Conservation (phyloP, 495 filamentous ascomycete genomes). For the Symbiotaphrina buchneri region DNA sequence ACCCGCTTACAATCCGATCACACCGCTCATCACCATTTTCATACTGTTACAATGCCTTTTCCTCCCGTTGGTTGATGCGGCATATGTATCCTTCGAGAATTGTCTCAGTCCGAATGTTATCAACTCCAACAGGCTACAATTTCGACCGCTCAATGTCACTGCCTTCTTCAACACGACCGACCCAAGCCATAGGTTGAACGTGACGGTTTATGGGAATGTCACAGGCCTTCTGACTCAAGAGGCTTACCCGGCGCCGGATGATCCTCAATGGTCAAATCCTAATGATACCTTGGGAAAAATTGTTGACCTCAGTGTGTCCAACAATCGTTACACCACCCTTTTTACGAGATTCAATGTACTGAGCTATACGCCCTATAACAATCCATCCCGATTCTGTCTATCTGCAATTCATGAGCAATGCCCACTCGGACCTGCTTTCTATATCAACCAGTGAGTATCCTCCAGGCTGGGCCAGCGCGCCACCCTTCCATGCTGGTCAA, state of each 20-base stretch:
- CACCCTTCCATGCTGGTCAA: conserved; percentile 2
- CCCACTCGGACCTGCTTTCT: conserved; percentile 54
- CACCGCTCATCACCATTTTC: neutral
- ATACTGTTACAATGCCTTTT: too few relatives aligned
- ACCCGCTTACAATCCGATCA: too few relatives aligned
- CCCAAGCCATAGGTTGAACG: conserved; percentile 39
- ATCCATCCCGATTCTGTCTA: conserved; percentile 35
- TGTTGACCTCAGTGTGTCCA: conserved; percentile 23
- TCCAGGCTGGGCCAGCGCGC: too few relatives aligned
- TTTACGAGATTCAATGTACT: conserved; percentile 43
- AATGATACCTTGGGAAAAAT: conserved; percentile 58
- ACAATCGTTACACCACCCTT: conserved; percentile 46
- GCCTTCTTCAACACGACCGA: conserved; percentile 44
- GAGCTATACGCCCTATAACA: conserved; percentile 41
- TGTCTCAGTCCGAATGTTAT: conserved; percentile 44
- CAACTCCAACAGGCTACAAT: conserved; percentile 46
- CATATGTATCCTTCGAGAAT: conserved; percentile 57
- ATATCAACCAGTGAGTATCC: conserved; percentile 29
- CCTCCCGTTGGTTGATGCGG: conserved; percentile 18
- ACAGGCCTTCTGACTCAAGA: conserved; percentile 27
- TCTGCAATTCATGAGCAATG: conserved; percentile 36
- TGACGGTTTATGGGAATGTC: conserved; percentile 85
- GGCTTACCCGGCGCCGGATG: conserved; percentile 25
- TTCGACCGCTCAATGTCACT: conserved; percentile 45
- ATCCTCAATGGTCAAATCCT: conserved; percentile 26